Percentiles rank a stretch among this genome's conserved stretches.
phyloP scores from a whole-genome alignment of 495 filamentous ascomycete species.

The Penicillium macrosclerotiorum region DNA sequence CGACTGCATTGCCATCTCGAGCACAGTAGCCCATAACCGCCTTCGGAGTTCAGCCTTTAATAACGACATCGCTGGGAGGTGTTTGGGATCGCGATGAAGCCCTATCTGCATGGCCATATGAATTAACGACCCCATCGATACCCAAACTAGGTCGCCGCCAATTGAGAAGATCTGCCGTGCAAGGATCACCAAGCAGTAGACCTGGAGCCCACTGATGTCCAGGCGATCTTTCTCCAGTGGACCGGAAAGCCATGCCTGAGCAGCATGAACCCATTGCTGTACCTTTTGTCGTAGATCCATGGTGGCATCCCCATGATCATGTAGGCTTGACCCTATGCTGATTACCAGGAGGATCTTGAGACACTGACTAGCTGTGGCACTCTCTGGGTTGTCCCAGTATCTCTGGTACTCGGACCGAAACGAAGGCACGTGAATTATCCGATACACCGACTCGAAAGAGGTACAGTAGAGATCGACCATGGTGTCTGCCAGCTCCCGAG shows the following conservation, averaged over 20 bases:
- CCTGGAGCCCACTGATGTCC: slow-evolving; percentile 41
- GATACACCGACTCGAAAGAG: slow-evolving; percentile 47
- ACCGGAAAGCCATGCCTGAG: slow-evolving; percentile 51
- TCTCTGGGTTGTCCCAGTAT: slow-evolving; percentile 37
- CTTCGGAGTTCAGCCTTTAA: slow-evolving; percentile 48
- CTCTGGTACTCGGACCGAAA: slow-evolving; percentile 45
- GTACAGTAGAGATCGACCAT: slow-evolving; percentile 45
- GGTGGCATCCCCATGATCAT: slow-evolving; percentile 26
- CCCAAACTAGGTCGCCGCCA: slow-evolving; percentile 52
- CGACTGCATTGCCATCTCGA: slow-evolving; percentile 54
- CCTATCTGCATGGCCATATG: slow-evolving; percentile 55
- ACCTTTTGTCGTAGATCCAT: slow-evolving; percentile 27
- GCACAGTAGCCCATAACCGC: slow-evolving; percentile 56
- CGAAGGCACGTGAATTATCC: slow-evolving; percentile 45
- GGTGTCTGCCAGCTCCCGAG: no score
- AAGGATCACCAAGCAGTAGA: slow-evolving; percentile 50
- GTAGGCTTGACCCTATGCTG: slow-evolving; percentile 37
- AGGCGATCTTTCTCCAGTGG: slow-evolving; percentile 51
- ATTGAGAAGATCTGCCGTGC: slow-evolving; percentile 46
- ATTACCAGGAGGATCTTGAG: slow-evolving; percentile 49
- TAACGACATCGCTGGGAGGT: slow-evolving; percentile 36
- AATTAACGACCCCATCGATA: slow-evolving; percentile 48
- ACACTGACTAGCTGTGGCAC: slow-evolving; percentile 20
- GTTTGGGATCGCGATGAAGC: slow-evolving; percentile 53
- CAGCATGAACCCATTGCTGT: slow-evolving; percentile 43